Evolutionary conservation across 352 stramenopile genomes (phyloP).

Genomic region (Pythium pyrilobum): DNA sequence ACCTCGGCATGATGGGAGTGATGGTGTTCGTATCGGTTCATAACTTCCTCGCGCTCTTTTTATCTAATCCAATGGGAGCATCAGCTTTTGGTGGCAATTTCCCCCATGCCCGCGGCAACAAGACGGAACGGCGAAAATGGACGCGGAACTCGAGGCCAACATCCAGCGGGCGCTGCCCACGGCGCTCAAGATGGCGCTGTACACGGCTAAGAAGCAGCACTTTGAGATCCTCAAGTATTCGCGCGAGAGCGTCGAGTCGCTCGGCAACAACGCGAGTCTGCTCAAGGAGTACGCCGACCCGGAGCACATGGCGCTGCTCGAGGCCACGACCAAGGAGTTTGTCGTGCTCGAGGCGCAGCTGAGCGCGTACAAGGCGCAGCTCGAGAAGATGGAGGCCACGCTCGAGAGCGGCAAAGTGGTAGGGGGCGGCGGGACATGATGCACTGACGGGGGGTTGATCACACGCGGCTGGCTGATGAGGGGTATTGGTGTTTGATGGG

Average conservation of each 20-base stretch:
- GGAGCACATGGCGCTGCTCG: constrained; percentile 45
- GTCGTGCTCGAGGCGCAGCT: constrained; percentile 60
- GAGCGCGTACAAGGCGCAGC: constrained; percentile 55
- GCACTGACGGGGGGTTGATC: neutral
- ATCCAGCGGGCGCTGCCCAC: constrained; percentile 59
- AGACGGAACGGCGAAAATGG: constrained; percentile 20
- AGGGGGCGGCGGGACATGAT: neutral
- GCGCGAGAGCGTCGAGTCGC: constrained; percentile 59
- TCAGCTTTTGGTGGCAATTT: constrained; percentile 15
- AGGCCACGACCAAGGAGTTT: constrained; percentile 69
- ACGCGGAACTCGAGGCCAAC: constrained; percentile 49
- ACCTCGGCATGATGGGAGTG: too few species aligned
- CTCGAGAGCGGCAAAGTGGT: constrained; percentile 48
- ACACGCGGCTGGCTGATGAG: too few species aligned
- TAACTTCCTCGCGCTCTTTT: neutral
- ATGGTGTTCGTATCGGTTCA: constrained; percentile 14
- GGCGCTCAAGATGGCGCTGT: constrained; percentile 73
- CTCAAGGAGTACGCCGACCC: constrained; percentile 60
- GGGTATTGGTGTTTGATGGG: neutral
- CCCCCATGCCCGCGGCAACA: neutral
- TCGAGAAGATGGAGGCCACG: constrained; percentile 53
- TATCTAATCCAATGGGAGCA: neutral
- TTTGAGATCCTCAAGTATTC: constrained; percentile 72
- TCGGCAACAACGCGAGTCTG: constrained; percentile 59
- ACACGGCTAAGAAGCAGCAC: constrained; percentile 66